Base-by-base conservation (phyloP, 306 rosid genomes). In the Lotus japonicus region DNA sequence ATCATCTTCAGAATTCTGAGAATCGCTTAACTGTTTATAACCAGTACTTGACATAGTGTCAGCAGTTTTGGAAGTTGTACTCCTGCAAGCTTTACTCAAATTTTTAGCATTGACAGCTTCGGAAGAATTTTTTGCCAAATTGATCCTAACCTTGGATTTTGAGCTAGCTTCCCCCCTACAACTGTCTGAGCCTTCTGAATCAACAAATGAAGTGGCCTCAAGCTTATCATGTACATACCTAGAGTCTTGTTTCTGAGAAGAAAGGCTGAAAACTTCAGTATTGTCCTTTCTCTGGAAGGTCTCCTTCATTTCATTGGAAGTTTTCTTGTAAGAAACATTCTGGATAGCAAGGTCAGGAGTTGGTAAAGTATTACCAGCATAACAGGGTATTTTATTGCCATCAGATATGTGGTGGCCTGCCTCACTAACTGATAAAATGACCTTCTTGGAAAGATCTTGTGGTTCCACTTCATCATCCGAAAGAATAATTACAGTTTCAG, bases 401-500 rank as follows among this genome's bases (percentile, higher is more conserved):
- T 72, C 86, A 66, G 79, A 72, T 39, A 70, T 55, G 69, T 53
- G 35, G 46, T 28, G 72, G 41, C 80, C 82, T 48, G 61, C 48
- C 59, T 71, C 70, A 54, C 76, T 66, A 75, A 82, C 84, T 43
- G 81, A 68, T 73, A 58, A 64, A 75, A 64, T 65, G 79, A 52
- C 70, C 44, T 44, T 75, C 55, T 19, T 57, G 9, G 85, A 52
- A 66, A 43, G 57, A 58, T 53, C 62, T 61, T 63, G 57, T 43
- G 80, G 68, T 68, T 77, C 83, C 69, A 55, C 77, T 76, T 94
- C 98, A 73, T 88, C 95, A 80, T 94, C 98, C 49, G 96, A 94
- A 76, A 88, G 91, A 61, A 94, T 74, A 76, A 88, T 80, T 62
- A 82, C 16, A 59, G 73, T 62, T 69, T 77, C 76, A 39, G 19